phyloP scores from a whole-genome alignment of 2,329 filamentous ascomycete species.

The Fusarium sp. region DNA sequence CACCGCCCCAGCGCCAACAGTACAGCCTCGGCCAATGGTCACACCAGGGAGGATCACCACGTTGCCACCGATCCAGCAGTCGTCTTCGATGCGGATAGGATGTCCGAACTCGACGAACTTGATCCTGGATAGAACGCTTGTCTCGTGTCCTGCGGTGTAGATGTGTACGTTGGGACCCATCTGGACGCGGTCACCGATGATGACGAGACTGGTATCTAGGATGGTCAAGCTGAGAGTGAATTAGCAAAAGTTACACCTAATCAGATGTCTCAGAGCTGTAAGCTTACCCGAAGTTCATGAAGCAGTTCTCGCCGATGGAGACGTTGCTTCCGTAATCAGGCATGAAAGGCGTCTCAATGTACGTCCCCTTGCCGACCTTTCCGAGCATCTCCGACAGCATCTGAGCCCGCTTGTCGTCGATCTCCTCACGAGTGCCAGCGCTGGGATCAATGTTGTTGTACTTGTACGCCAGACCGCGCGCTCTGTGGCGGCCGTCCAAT shows the following conservation, averaged over 20 bases:
- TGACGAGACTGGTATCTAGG: constrained; percentile 77
- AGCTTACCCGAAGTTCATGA: constrained; percentile 61
- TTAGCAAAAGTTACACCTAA: no score
- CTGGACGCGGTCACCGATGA: constrained; percentile 75
- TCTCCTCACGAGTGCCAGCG: constrained; percentile 17
- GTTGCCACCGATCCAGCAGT: constrained; percentile 66
- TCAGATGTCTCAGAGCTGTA: rapidly evolving
- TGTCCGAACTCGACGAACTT: constrained; percentile 60
- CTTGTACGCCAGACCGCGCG: constrained; percentile 33
- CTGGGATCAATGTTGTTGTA: constrained; percentile 42
- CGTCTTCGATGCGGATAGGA: constrained; percentile 60
- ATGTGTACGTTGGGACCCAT: constrained; percentile 79
- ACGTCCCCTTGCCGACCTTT: constrained; percentile 51
- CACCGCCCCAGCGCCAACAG: constrained; percentile 60
- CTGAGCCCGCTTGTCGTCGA: constrained; percentile 2
- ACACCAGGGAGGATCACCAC: constrained; percentile 63
- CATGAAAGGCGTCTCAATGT: constrained; percentile 70
- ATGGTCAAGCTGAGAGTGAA: constrained; percentile 61
- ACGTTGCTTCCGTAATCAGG: constrained; percentile 76
- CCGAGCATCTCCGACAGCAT: constrained; percentile 34
- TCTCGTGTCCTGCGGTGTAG: constrained; percentile 77
- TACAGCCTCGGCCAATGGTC: constrained; percentile 62
- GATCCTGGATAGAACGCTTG: constrained; percentile 64
- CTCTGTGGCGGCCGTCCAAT: constrained; percentile 36
- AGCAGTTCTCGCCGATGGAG: constrained; percentile 69